Evolutionary conservation across 108 stramenopile genomes (phyloP).

Genomic region (Cyclostephanos invisitatus): DNA sequence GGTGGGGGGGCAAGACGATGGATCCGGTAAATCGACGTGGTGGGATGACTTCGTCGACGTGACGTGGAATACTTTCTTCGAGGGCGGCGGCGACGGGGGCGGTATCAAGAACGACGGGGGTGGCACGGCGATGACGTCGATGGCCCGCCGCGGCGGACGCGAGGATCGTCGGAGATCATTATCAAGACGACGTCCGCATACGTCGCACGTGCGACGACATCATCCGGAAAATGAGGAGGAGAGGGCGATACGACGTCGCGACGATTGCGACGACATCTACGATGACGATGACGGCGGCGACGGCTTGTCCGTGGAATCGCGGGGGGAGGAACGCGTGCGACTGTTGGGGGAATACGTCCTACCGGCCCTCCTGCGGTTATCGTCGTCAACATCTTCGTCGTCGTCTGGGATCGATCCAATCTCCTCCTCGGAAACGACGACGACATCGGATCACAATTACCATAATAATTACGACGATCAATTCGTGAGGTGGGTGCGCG

Average conservation of each 20-base stretch:
- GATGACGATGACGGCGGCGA: not conserved
- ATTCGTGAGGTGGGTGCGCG: slow-evolving; percentile 73
- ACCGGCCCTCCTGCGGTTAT: slow-evolving; percentile 58
- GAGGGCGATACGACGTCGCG: not conserved
- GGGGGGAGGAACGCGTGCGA: slow-evolving; percentile 32
- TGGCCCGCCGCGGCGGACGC: not conserved
- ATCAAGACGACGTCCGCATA: not conserved
- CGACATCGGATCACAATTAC: no score
- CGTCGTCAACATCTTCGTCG: slow-evolving; percentile 42
- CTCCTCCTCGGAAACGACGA: slow-evolving; percentile 1
- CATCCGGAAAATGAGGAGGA: not conserved
- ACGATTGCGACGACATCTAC: not conserved
- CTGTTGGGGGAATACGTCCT: slow-evolving; percentile 59
- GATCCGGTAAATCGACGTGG: slow-evolving; percentile 16
- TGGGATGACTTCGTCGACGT: slow-evolving; percentile 46
- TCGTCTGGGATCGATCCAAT: slow-evolving; percentile 49
- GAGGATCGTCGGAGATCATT: no score
- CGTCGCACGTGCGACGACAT: not conserved
- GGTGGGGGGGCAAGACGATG: no score
- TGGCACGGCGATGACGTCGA: not conserved
- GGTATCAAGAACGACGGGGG: not conserved
- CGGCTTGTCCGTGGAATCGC: slow-evolving; percentile 2
- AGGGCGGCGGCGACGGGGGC: slow-evolving; percentile 6
- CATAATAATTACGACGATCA: not conserved
- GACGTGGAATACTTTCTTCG: slow-evolving; percentile 39